Evolutionary conservation across 2,329 filamentous ascomycete species (phyloP).

Genomic region (Exophiala alcalophila): DNA sequence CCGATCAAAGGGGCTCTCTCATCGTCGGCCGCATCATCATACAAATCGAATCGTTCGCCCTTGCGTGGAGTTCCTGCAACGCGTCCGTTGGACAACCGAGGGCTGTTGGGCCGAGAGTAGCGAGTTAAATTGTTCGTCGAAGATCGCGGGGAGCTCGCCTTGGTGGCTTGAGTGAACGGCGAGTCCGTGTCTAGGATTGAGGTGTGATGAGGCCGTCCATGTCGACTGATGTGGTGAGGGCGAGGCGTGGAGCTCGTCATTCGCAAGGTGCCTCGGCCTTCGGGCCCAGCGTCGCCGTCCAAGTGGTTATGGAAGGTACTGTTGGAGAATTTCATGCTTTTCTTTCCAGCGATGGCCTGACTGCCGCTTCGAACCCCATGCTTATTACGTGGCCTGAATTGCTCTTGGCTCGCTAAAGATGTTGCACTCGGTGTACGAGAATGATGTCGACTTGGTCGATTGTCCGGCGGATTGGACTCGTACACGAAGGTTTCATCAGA

Average conservation of each 20-base stretch:
- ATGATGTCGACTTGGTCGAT: conserved; percentile 73
- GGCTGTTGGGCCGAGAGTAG: conserved; percentile 67
- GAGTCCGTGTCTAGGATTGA: conserved; percentile 75
- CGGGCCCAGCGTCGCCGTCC: conserved; percentile 66
- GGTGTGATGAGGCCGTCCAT: conserved; percentile 68
- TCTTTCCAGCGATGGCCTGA: conserved; percentile 68
- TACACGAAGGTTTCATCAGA: conserved; percentile 99
- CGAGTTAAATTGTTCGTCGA: conserved; percentile 45
- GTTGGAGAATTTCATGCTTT: conserved; percentile 95
- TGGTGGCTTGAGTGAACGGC: conserved; percentile 67
- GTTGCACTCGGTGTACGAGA: conserved; percentile 93
- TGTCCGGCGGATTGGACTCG: conserved; percentile 82
- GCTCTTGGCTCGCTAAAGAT: conserved; percentile 58
- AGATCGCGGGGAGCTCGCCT: conserved; percentile 59
- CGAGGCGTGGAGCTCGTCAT: conserved; percentile 60
- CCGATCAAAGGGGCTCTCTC: conserved; percentile 80
- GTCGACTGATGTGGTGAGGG: conserved; percentile 77
- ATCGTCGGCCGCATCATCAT: conserved; percentile 79
- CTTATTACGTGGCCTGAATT: conserved; percentile 55
- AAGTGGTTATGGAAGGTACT: conserved; percentile 64
- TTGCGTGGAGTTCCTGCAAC: conserved; percentile 50
- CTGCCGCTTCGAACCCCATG: conserved; percentile 63
- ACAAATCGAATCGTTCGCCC: conserved; percentile 71
- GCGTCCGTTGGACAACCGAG: conserved; percentile 55
- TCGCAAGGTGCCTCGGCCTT: conserved; percentile 60